A percentile compares a stretch with the other conserved stretches of the same genome.
These are phyloP conservation scores for Candida alai DNA, from an alignment of 805 yeast genomes.

Conservation along the genomic window DNA sequence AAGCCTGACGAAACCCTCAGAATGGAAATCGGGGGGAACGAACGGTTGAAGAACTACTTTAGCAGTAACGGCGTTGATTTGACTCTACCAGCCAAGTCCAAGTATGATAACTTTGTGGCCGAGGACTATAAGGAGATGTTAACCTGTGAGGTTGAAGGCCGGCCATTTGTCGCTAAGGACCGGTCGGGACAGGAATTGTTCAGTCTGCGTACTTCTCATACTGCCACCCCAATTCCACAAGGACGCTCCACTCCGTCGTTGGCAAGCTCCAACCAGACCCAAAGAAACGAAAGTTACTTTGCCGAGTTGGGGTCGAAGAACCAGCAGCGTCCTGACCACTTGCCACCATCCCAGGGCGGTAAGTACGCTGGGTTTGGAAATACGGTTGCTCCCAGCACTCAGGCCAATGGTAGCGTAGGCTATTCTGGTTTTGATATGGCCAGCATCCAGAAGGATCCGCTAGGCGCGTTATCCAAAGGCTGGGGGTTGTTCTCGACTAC, in stretches of 20 bases:
- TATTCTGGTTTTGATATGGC: conserved; percentile 59
- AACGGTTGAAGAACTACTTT: conserved; percentile 65
- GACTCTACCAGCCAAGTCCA: conserved; percentile 59
- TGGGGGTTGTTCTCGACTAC: conserved; percentile 92
- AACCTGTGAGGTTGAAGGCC: conserved; percentile 71
- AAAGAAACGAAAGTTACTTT: conserved; percentile 77
- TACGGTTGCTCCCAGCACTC: conserved; percentile 50
- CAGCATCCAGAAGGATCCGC: conserved; percentile 74
- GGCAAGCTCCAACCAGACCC: conserved; percentile 39
- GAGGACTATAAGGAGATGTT: conserved; percentile 86
- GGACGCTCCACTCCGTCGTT: conserved; percentile 41
- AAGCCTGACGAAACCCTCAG: conserved; percentile 84
- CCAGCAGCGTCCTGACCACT: conserved; percentile 64
- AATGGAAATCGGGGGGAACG: conserved; percentile 95
- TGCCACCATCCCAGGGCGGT: conserved; percentile 95
- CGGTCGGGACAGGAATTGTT: conserved; percentile 48
- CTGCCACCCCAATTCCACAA: conserved; percentile 28
- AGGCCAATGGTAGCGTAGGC: conserved; percentile 31
- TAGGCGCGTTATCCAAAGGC: conserved; percentile 87
- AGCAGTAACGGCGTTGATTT: conserved; percentile 66
- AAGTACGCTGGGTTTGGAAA: conserved; percentile 89
- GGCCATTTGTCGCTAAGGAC: conserved; percentile 62
- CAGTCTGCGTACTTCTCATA: conserved; percentile 11
- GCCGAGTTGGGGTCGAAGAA: conserved; percentile 74
- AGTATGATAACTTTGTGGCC: conserved; percentile 90